Conservation (phyloP, 352 stramenopile genomes). For the Phytophthora melonis region DNA sequence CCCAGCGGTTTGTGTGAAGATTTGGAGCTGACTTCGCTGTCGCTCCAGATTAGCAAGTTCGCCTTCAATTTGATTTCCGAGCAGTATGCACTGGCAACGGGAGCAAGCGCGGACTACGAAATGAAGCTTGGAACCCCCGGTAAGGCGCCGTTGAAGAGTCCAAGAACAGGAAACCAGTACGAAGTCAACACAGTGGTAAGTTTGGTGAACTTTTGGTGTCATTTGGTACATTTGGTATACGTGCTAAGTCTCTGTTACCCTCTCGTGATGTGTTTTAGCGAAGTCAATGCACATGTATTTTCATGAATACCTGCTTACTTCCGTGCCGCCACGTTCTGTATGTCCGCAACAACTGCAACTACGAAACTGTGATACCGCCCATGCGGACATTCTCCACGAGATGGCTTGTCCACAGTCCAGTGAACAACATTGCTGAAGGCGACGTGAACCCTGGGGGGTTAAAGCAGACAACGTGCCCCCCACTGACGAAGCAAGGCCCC, state of each 20-base stretch:
- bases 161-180: neutral
- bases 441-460: too few relatives aligned
- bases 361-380: slow-evolving; percentile 17
- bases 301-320: slow-evolving; percentile 17
- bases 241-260: too few relatives aligned
- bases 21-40: neutral
- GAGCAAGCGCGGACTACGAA: slow-evolving; percentile 6
- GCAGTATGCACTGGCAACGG: slow-evolving; percentile 1
- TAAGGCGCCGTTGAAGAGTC: neutral
- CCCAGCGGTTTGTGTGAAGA: neutral
- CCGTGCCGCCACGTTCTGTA: slow-evolving; percentile 10
- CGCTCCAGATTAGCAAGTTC: neutral
- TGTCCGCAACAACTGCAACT: slow-evolving; percentile 1
- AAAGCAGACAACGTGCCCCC: neutral
- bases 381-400: neutral
- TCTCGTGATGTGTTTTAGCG: neutral
- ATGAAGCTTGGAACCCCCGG: neutral
- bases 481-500: neutral
- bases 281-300: slow-evolving; percentile 11
- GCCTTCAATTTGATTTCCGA: neutral
- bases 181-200: slow-evolving; percentile 2
- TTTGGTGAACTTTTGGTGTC: slow-evolving; percentile 1
- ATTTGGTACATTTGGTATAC: neutral
- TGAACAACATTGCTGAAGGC: slow-evolving; percentile 10
- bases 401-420: slow-evolving; percentile 7